Evolutionary conservation across 1,284 basidiomycete species (phyloP), one percentile per base, ranked within the genome.

Genomic region (Sporisorium graminicola): DNA sequence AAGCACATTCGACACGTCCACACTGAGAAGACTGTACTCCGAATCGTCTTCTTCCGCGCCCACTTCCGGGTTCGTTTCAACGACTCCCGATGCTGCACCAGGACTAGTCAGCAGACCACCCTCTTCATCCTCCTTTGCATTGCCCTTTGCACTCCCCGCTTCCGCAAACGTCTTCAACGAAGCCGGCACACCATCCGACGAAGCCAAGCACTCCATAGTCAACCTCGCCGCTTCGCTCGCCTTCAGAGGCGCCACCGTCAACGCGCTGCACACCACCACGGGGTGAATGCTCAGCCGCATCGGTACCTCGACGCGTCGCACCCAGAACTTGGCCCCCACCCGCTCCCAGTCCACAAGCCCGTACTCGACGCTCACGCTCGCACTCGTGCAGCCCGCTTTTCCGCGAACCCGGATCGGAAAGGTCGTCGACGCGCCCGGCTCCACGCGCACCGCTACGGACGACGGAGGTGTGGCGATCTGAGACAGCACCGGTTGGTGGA

Each of bases 261-360:
- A 54, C 20, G 63, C 63, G 8, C 65, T 61, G 80, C 92, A 93
- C 82, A 95, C 93, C 43, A 98, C 89, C 87, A 95, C 95, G 71
- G 94, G 92, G 82, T 95, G 95, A 2, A 98, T 95, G 0, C 94
- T 95, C 65, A 97, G 91, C 77, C 93, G 89, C 65, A 98, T 89
- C 8, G 93, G 92, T 82, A 94, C 92, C 16, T 91, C 90, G 58
- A 97, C 86, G 71, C 92, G 92, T 27, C 95, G 91, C 12, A 93
- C 91, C 85, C 94, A 90, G 86, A 98, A 95, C 4, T 81, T 63
- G 89, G 87, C 20, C 89, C 59, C 37, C 46, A 59, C 12, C 40
- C 55, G 8, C 29, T 83, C 86, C 79, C 56, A 83, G 79, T 26
- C 87, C 77, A 63, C 26, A 89, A 90, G 89, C 9, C 92, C 92